Evolutionary conservation across 768 basidiomycete species (phyloP).

Genomic region (Boletus reticulatus): DNA sequence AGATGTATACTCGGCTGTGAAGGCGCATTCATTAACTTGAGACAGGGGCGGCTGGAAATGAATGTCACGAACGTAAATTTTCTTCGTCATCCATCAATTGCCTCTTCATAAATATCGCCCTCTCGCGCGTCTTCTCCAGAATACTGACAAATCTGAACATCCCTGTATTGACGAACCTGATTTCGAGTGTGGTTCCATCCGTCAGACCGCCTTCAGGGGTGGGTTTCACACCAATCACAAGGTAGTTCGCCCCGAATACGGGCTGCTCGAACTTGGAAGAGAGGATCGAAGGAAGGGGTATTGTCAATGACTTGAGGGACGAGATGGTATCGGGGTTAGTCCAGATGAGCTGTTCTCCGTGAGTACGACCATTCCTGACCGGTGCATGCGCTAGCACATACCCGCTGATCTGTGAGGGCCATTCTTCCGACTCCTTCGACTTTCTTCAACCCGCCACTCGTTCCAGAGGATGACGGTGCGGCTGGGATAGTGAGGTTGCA

Average conservation of each 20-base stretch:
- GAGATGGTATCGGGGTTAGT: slow-evolving; percentile 35
- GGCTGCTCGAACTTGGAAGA: slow-evolving; percentile 77
- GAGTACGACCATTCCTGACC: slow-evolving; percentile 4
- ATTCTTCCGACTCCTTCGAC: slow-evolving; percentile 57
- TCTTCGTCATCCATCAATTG: slow-evolving; percentile 40
- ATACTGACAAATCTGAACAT: slow-evolving; percentile 73
- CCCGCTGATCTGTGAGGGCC: slow-evolving; percentile 72
- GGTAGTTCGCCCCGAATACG: slow-evolving; percentile 64
- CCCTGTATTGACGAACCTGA: slow-evolving; percentile 63
- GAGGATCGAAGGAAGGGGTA: slow-evolving; percentile 64
- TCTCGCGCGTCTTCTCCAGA: slow-evolving; percentile 76
- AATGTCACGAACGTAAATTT: slow-evolving; percentile 26
- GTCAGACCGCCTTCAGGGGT: slow-evolving; percentile 65
- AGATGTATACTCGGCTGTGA: slow-evolving; percentile 30
- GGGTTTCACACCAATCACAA: slow-evolving; percentile 65
- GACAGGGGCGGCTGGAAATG: not conserved
- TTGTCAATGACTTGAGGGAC: slow-evolving; percentile 42
- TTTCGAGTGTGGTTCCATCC: slow-evolving; percentile 60
- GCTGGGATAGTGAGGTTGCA: slow-evolving; percentile 58
- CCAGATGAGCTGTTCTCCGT: slow-evolving; percentile 58
- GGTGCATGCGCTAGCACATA: slow-evolving; percentile 33
- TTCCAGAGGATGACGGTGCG: slow-evolving; percentile 44
- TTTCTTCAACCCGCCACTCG: slow-evolving; percentile 54
- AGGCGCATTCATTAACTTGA: not conserved
- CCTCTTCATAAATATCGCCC: slow-evolving; percentile 71